phyloP scores from a whole-genome alignment of 2,329 filamentous ascomycete species.

The Chrysoporthe austroafricana region DNA sequence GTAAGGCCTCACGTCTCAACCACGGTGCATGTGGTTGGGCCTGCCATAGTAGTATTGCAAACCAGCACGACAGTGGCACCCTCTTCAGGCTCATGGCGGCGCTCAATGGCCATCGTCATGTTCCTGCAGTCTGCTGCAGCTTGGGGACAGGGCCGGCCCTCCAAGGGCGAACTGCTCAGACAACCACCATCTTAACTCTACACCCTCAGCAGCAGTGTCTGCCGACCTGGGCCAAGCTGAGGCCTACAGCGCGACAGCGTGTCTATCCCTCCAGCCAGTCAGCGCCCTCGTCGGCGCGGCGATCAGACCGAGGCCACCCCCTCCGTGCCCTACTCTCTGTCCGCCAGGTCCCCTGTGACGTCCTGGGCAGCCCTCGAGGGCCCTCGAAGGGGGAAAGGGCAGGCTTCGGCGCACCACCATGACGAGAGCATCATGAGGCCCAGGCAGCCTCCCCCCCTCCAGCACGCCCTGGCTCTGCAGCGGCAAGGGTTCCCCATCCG shows the following conservation, averaged over 20 bases:
- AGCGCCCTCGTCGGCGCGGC: not conserved
- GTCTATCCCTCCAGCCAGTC: not conserved
- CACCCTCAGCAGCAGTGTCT: not conserved
- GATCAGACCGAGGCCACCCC: not conserved
- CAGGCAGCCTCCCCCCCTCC: not conserved
- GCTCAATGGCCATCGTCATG: not conserved
- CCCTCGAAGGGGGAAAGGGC: too few relatives aligned
- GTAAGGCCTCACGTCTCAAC: not conserved
- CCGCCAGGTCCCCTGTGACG: not conserved
- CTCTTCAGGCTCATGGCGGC: not conserved
- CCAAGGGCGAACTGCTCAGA: not conserved
- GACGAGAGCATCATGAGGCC: not conserved
- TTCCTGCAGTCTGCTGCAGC: slow-evolving; percentile 15
- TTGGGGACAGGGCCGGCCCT: slow-evolving; percentile 15
- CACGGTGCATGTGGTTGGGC: not conserved
- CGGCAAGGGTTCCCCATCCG: slow-evolving; percentile 19
- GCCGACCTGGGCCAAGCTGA: not conserved
- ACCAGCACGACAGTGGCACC: too few relatives aligned
- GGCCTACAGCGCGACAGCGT: not conserved
- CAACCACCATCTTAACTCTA: not conserved
- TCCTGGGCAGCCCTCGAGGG: too few relatives aligned
- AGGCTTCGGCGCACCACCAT: too few relatives aligned
- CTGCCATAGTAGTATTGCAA: not conserved
- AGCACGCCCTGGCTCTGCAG: too few relatives aligned
- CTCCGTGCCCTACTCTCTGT: not conserved